Conservation (phyloP, 148 eudicot species). For the Camellia lanceoleosa region DNA sequence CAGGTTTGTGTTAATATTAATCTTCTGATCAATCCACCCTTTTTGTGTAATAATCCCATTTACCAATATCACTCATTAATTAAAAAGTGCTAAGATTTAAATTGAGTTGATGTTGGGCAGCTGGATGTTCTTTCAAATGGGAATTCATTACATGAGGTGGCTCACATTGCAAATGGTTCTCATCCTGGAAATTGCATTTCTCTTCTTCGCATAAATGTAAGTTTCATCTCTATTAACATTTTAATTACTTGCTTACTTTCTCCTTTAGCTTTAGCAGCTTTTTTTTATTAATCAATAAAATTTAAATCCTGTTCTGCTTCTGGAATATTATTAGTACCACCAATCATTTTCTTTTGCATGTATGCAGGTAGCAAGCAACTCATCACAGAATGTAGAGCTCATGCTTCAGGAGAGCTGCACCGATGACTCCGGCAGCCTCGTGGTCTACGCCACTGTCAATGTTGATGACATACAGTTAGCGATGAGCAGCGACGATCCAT, state of each 20-base stretch:
- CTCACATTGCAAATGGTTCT: constrained; percentile 98
- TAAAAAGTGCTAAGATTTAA: not conserved
- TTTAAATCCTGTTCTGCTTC: no score
- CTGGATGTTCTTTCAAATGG: constrained; percentile 91
- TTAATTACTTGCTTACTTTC: no score
- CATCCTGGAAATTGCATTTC: constrained; percentile 97
- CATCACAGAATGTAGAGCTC: constrained; percentile 84
- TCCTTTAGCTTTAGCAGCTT: no score
- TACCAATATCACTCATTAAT: no score
- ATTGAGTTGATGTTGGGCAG: constrained; percentile 27
- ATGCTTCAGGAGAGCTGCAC: constrained; percentile 98
- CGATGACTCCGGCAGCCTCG: constrained; percentile 82
- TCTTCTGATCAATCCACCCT: no score
- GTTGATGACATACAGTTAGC: constrained; percentile 81
- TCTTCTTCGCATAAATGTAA: constrained; percentile 87
- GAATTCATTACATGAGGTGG: constrained; percentile 81
- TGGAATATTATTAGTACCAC: not conserved
- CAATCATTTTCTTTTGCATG: not conserved
- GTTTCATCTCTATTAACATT: constrained; percentile 9
- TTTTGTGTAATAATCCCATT: no score
- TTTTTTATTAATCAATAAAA: no score
- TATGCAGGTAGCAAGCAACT: constrained; percentile 90
- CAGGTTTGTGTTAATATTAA: constrained; percentile 37
- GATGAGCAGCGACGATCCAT: constrained; percentile 86
- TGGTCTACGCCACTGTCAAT: constrained; percentile 75